These are phyloP conservation scores for Tolypocladium nubicola DNA, from an alignment of 2,329 filamentous ascomycete species.

Conservation along the genomic window DNA sequence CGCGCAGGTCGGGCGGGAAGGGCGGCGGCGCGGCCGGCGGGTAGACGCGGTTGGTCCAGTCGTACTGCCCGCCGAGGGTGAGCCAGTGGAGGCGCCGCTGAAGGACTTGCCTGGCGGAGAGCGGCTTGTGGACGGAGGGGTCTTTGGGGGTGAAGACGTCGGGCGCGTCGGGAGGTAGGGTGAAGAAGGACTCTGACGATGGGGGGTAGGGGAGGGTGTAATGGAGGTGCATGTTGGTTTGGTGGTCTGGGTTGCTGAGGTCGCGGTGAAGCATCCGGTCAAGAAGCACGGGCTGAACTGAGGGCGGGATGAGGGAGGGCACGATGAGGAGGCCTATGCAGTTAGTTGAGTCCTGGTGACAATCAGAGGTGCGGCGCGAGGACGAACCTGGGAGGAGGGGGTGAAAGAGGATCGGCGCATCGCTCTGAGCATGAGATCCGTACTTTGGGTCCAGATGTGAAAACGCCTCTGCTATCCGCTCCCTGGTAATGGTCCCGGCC, in stretches of 20 bases:
- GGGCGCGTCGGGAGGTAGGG: constrained; percentile 34
- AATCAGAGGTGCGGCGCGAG: not conserved
- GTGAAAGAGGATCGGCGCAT: constrained; percentile 50
- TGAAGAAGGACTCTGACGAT: constrained; percentile 40
- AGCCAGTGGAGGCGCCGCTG: constrained; percentile 83
- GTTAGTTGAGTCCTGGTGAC: not conserved
- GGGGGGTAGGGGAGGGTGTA: constrained; percentile 58
- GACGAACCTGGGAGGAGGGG: constrained; percentile 56
- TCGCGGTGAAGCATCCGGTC: constrained; percentile 67
- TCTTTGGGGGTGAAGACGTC: constrained; percentile 59
- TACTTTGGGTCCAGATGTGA: constrained; percentile 24
- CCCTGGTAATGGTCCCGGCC: constrained; percentile 30
- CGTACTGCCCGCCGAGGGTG: constrained; percentile 89
- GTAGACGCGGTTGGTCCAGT: constrained; percentile 85
- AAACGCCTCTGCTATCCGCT: constrained; percentile 33
- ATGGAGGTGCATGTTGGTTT: constrained; percentile 85
- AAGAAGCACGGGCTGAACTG: constrained; percentile 59
- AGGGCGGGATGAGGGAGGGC: constrained; percentile 60
- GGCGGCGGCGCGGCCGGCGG: constrained; percentile 54
- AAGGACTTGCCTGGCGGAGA: constrained; percentile 60
- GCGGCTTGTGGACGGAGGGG: constrained; percentile 59
- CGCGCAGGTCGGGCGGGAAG: constrained; percentile 66
- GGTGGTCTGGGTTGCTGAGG: constrained; percentile 60
- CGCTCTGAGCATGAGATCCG: constrained; percentile 18
- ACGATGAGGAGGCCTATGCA: constrained; percentile 64